Evolutionary conservation across 768 basidiomycete species (phyloP).

Genomic region (Clavulina sp.): DNA sequence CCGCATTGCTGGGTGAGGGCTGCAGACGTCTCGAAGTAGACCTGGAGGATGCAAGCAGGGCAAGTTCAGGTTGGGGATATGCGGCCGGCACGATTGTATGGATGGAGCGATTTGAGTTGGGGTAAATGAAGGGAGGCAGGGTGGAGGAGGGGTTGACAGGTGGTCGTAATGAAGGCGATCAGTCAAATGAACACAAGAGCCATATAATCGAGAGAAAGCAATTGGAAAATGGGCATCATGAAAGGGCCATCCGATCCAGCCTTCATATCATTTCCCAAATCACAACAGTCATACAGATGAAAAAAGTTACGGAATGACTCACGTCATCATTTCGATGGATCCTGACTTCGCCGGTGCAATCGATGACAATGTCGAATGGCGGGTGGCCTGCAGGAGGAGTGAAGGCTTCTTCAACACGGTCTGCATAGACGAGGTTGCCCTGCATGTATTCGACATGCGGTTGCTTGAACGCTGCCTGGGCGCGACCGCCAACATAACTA

Average conservation of each 20-base stretch:
- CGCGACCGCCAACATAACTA: not conserved
- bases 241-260: too few relatives aligned
- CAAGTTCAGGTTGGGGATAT: not conserved
- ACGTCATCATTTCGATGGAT: slow-evolving; percentile 63
- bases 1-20: slow-evolving; percentile 50
- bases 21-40: slow-evolving; percentile 62
- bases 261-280: too few relatives aligned
- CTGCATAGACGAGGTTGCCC: too few relatives aligned
- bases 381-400: slow-evolving; percentile 50
- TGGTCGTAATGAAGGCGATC: too few relatives aligned
- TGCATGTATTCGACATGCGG: too few relatives aligned
- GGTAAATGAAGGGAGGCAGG: not conserved
- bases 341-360: slow-evolving; percentile 65
- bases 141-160: not conserved
- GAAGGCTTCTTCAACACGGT: too few relatives aligned
- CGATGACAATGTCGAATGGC: slow-evolving; percentile 70
- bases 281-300: too few relatives aligned
- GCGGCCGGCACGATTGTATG: not conserved
- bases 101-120: not conserved
- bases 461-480: slow-evolving; percentile 48
- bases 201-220: too few relatives aligned
- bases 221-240: too few relatives aligned
- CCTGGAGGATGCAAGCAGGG: slow-evolving; percentile 24
- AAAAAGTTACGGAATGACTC: slow-evolving; percentile 15
- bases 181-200: too few relatives aligned